These are phyloP conservation scores for Aphanocladium album DNA, from an alignment of 2,329 filamentous ascomycete genomes.

Conservation along the genomic window DNA sequence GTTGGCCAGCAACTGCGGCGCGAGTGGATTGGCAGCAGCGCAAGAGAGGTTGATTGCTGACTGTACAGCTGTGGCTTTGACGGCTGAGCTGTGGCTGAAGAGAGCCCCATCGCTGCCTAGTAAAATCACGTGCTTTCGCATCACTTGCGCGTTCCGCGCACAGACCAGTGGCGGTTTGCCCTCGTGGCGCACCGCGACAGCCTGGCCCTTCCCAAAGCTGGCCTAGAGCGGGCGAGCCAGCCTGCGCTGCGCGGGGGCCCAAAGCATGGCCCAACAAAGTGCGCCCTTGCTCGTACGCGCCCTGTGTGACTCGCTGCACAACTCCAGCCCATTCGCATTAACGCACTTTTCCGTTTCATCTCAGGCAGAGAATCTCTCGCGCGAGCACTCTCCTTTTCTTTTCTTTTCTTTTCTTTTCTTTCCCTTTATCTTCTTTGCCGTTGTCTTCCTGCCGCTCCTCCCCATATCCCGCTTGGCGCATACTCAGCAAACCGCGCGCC, in stretches of 20 bases:
- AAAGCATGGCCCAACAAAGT: slow-evolving; percentile 1
- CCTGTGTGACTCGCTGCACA: not conserved
- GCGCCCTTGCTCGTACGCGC: slow-evolving; percentile 2
- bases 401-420: not conserved
- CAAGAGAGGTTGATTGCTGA: not conserved
- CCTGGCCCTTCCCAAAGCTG: not conserved
- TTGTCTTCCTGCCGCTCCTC: not conserved
- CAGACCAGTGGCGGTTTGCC: not conserved
- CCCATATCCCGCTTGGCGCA: not conserved
- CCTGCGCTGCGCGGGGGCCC: not conserved
- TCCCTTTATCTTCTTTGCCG: not conserved
- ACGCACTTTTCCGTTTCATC: not conserved
- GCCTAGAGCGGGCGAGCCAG: not conserved
- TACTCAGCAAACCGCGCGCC: not conserved
- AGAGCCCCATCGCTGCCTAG: not conserved
- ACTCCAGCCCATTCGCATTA: not conserved
- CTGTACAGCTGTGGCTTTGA: slow-evolving; percentile 3
- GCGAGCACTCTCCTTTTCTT: not conserved
- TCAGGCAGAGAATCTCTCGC: not conserved
- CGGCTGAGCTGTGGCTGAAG: not conserved
- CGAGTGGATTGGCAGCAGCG: not conserved
- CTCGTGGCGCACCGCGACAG: slow-evolving; percentile 6
- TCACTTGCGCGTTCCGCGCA: slow-evolving; percentile 4
- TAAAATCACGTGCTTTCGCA: not conserved
- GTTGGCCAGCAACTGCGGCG: not conserved